Base-by-base conservation (phyloP, 805 yeast species). In the Candida ortonii region DNA sequence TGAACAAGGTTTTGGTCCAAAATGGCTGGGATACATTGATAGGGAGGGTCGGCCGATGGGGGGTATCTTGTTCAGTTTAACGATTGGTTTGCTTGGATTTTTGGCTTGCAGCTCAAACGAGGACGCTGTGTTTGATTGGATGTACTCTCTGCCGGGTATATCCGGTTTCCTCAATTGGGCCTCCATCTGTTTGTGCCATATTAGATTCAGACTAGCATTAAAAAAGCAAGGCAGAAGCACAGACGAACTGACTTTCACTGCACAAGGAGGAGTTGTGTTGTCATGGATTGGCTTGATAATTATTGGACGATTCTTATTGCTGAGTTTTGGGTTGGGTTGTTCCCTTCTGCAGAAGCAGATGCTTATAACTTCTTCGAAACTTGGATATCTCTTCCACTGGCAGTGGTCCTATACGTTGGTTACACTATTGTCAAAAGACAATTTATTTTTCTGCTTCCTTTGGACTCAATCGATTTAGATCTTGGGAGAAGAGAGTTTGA, bases 251-350 rank as follows among this genome's bases (percentile, higher is more conserved):
- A 67, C 78, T 1, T 84, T 74, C 57, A 67, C 63, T 22, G 70
- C 93, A 3, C 79, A 75, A 36, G 60, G 68, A 12, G 94, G 94
- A 43, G 58, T 79, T 15, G 59, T 52, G 46, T 89, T 89, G 28
- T 78, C 90, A 1, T 55, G 56, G 40, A 70, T 70, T 55, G 89
- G 89, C 25, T 50, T 71, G 10, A 43, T 60, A 22, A 60, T 85
- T 53, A 76, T 75, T 53, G 23, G 70, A 14, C 52, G 32, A 77
- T 84, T 37, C 64, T 85, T 30, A 59, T 72, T 33, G 82, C 84
- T 14, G 86, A 82, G 59, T 80, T 84, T 64, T 84, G 87, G 84
- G 67, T 80, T 29, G 86, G 88, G 4, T 61, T 81, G 22, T 83
- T 68, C 67, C 94, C 94, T 31, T 48, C 73, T 25, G 76, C 74